A percentile compares a stretch with the other conserved stretches of the same genome.
These are phyloP conservation scores for Cicer arietinum DNA, from an alignment of 306 rosid species.

Conservation along the genomic window DNA sequence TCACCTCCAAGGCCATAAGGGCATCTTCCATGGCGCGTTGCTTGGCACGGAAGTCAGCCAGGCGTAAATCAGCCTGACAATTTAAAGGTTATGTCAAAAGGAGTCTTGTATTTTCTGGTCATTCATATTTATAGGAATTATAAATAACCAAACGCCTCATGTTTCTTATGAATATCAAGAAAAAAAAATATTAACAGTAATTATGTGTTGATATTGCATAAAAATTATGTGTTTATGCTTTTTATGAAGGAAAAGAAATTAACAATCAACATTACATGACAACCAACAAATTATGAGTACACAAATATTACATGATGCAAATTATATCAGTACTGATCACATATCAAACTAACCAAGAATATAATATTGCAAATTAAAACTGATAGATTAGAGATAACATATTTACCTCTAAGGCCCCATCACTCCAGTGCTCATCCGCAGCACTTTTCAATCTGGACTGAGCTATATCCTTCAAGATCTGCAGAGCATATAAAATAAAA, in stretches of 20 bases:
- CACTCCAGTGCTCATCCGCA: conserved; percentile 98
- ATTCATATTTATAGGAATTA: conserved; percentile 11
- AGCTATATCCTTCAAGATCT: conserved; percentile 85
- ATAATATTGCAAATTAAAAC: conserved; percentile 23
- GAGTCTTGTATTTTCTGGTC: background rate
- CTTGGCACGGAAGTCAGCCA: conserved; percentile 86
- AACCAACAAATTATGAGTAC: conserved; percentile 8
- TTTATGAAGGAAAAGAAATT: no score
- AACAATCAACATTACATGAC: background rate
- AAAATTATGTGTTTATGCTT: no score
- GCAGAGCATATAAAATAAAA: conserved; percentile 39
- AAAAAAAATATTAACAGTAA: background rate
- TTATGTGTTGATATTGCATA: background rate
- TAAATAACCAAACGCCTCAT: conserved; percentile 10
- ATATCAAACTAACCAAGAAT: conserved; percentile 26
- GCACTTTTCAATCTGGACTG: conserved; percentile 76
- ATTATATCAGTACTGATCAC: background rate
- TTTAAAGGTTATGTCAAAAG: conserved; percentile 44
- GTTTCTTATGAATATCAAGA: conserved; percentile 2
- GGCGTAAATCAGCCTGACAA: conserved; percentile 87
- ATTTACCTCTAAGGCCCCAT: conserved; percentile 94
- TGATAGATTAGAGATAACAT: conserved; percentile 28
- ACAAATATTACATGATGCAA: conserved; percentile 28
- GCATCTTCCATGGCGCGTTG: conserved; percentile 98
- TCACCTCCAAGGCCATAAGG: conserved; percentile 90